Evolutionary conservation across 2,329 filamentous ascomycete species (phyloP).

Genomic region (Paracoccidioides lutzii): DNA sequence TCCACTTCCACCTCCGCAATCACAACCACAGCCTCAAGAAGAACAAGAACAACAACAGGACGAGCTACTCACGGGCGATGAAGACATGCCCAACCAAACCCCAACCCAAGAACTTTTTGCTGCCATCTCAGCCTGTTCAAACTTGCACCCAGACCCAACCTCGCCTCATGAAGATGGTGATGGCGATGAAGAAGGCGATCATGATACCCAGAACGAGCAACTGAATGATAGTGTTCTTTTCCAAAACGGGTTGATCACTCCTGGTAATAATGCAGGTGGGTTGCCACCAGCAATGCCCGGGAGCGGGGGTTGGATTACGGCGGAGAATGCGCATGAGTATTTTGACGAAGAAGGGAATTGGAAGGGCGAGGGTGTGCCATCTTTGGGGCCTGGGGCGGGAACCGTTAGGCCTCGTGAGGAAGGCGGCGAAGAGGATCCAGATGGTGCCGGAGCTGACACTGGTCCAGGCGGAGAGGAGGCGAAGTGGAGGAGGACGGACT

Average conservation of each 20-base stretch:
- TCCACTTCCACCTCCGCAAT: constrained; percentile 10
- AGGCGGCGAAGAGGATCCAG: constrained; percentile 26
- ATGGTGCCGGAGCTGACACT: constrained; percentile 18
- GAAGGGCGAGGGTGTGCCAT: constrained; percentile 42
- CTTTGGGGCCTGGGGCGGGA: constrained; percentile 28
- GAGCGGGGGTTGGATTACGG: constrained; percentile 53
- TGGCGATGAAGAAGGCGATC: constrained; percentile 17
- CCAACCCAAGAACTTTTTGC: constrained; percentile 31
- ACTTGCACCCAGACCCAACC: constrained; percentile 36
- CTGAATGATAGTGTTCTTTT: constrained; percentile 18
- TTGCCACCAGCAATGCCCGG: constrained; percentile 37
- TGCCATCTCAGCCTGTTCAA: constrained; percentile 36
- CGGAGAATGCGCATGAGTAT: constrained; percentile 76
- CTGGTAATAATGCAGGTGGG: constrained; percentile 24
- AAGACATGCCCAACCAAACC: constrained; percentile 21
- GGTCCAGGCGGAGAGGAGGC: constrained; percentile 27
- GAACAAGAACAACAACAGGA: constrained; percentile 1
- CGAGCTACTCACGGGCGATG: constrained; percentile 7
- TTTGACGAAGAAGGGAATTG: constrained; percentile 73
- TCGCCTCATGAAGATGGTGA: constrained; percentile 25
- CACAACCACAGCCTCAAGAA: constrained; percentile 4
- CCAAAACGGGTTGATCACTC: constrained; percentile 25
- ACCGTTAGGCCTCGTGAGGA: constrained; percentile 27
- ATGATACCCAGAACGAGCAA: constrained; percentile 9
- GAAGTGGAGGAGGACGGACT: constrained; percentile 41